These are phyloP conservation scores for Penicillium soppii DNA, from an alignment of 495 filamentous ascomycete genomes.

Conservation along the genomic window DNA sequence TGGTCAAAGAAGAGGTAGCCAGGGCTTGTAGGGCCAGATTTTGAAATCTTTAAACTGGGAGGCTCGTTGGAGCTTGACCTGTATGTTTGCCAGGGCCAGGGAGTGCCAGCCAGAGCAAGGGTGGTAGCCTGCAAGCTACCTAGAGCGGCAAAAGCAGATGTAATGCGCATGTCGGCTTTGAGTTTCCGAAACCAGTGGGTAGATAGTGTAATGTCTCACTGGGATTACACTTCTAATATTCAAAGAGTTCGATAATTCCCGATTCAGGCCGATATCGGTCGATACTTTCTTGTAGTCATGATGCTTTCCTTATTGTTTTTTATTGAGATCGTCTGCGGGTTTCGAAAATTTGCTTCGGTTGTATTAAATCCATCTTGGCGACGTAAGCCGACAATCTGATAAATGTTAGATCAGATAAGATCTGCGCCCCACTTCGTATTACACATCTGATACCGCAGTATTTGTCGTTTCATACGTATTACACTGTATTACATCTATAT, in stretches of 20 bases:
- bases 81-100: constrained; percentile 1
- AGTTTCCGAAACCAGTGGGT: neutral
- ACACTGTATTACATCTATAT: neutral
- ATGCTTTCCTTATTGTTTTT: neutral
- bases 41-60: neutral
- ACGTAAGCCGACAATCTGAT: neutral
- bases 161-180: neutral
- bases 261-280: neutral
- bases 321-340: neutral
- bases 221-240: neutral
- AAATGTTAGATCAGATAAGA: constrained; percentile 4
- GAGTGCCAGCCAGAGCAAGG: neutral
- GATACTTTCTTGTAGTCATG: neutral
- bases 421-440: neutral
- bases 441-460: neutral
- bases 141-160: neutral
- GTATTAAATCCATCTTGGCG: neutral
- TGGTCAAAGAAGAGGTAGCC: constrained; percentile 5
- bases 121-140: neutral
- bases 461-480: neutral
- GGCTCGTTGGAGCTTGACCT: neutral
- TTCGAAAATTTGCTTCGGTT: neutral
- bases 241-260: neutral
- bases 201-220: neutral
- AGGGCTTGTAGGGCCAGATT: neutral